These are phyloP conservation scores for Daldinia sp. DNA, from an alignment of 2,329 filamentous ascomycete species.

Conservation along the genomic window DNA sequence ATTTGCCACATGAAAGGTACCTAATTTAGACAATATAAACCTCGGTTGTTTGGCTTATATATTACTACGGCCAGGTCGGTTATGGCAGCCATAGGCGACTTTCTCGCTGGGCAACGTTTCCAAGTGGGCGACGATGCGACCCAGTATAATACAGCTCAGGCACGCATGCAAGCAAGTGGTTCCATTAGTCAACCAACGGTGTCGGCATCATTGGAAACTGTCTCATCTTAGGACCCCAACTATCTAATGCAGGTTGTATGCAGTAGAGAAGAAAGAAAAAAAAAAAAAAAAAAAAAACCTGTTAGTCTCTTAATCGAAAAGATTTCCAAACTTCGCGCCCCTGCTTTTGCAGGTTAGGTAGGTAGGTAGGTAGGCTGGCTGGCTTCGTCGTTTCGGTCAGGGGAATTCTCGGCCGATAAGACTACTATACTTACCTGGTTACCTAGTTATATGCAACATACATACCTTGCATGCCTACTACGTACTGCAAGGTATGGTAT, in stretches of 20 bases:
- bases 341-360: not conserved
- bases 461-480: not conserved
- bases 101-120: not conserved
- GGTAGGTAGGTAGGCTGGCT: no score
- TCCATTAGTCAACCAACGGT: not conserved
- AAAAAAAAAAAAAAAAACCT: not conserved
- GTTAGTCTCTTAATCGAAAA: not conserved
- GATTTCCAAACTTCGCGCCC: not conserved
- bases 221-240: not conserved
- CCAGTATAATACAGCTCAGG: conserved; percentile 1
- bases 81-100: not conserved
- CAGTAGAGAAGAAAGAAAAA: not conserved
- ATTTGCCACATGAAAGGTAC: not conserved
- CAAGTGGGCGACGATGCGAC: conserved; percentile 1
- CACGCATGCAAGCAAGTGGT: conserved; percentile 8
- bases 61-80: not conserved
- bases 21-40: not conserved
- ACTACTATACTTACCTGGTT: not conserved
- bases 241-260: not conserved
- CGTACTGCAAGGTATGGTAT: not conserved
- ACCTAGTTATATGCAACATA: not conserved
- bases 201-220: not conserved
- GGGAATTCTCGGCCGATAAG: not conserved
- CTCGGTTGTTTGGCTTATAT: conserved; percentile 1
- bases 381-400: not conserved